phyloP scores from a whole-genome alignment of 2,329 filamentous ascomycete species.

The Fusarium sp. region DNA sequence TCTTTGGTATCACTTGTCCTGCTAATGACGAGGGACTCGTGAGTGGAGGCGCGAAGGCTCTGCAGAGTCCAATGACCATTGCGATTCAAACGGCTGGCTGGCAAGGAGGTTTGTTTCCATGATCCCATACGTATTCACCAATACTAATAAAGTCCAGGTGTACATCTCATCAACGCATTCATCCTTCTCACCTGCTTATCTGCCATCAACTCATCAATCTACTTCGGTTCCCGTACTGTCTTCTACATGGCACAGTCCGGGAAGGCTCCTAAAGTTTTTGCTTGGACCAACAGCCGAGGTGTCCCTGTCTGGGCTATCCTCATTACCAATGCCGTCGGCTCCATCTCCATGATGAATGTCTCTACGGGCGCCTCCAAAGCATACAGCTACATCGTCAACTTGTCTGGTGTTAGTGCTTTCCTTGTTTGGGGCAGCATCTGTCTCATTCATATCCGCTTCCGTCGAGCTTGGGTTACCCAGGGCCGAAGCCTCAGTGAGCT shows the following conservation, averaged over 20 bases:
- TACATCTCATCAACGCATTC: constrained; percentile 84
- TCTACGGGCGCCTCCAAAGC: constrained; percentile 76
- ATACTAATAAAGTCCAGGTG: constrained; percentile 53
- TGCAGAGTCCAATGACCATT: constrained; percentile 81
- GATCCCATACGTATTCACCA: not conserved
- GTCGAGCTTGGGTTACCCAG: constrained; percentile 72
- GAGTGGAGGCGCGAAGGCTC: constrained; percentile 72
- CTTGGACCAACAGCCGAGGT: constrained; percentile 76
- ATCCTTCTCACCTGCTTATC: constrained; percentile 81
- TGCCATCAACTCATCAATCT: constrained; percentile 82
- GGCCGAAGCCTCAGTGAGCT: constrained; percentile 68
- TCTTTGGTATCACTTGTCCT: constrained; percentile 82
- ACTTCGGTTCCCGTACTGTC: constrained; percentile 81
- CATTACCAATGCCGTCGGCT: constrained; percentile 78
- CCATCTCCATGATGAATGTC: constrained; percentile 82
- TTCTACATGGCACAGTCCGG: constrained; percentile 82
- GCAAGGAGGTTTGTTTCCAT: constrained; percentile 66
- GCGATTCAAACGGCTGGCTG: constrained; percentile 82
- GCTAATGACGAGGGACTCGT: constrained; percentile 76
- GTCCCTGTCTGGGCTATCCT: constrained; percentile 74
- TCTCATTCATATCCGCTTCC: constrained; percentile 80
- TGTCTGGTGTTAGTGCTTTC: constrained; percentile 79
- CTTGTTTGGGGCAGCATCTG: constrained; percentile 80
- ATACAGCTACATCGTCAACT: constrained; percentile 79
- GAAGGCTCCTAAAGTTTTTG: constrained; percentile 79